Evolutionary conservation across 2,329 filamentous ascomycete genomes (phyloP).

Genomic region (Alternaria solani): DNA sequence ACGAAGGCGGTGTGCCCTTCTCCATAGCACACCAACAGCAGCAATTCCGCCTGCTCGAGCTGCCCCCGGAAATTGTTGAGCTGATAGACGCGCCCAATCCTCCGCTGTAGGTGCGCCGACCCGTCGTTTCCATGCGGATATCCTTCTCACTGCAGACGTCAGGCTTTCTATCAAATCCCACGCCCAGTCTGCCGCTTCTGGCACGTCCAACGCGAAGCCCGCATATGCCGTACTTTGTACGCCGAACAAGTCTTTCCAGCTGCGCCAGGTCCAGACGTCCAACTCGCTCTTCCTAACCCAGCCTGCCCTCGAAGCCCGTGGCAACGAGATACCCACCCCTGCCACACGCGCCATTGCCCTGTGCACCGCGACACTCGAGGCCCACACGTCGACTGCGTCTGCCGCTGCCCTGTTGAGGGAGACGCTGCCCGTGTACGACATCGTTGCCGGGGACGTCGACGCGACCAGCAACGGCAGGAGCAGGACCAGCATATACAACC

Average conservation of each 20-base stretch:
- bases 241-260: conserved; percentile 62
- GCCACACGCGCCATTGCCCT: conserved; percentile 55
- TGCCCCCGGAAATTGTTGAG: conserved; percentile 65
- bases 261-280: conserved; percentile 71
- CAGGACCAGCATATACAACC: conserved; percentile 54
- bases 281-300: conserved; percentile 67
- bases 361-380: conserved; percentile 56
- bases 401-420: conserved; percentile 49
- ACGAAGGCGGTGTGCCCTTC: conserved; percentile 53
- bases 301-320: conserved; percentile 51
- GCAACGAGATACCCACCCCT: conserved; percentile 43
- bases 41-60: conserved; percentile 66
- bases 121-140: conserved; percentile 24
- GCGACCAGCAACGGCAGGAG: conserved; percentile 39
- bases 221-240: conserved; percentile 67
- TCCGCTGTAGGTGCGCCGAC: conserved; percentile 49
- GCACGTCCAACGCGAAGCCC: conserved; percentile 40
- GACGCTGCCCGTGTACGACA: conserved; percentile 51
- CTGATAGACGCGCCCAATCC: conserved; percentile 60
- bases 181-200: conserved; percentile 30
- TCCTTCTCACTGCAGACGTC: conserved; percentile 33
- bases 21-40: conserved; percentile 57
- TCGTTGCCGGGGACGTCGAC: conserved; percentile 38
- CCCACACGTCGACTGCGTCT: conserved; percentile 46
- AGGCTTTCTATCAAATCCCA: conserved; percentile 51